Evolutionary conservation across 2,329 filamentous ascomycete genomes (phyloP).

Genomic region (Chalara sp.): DNA sequence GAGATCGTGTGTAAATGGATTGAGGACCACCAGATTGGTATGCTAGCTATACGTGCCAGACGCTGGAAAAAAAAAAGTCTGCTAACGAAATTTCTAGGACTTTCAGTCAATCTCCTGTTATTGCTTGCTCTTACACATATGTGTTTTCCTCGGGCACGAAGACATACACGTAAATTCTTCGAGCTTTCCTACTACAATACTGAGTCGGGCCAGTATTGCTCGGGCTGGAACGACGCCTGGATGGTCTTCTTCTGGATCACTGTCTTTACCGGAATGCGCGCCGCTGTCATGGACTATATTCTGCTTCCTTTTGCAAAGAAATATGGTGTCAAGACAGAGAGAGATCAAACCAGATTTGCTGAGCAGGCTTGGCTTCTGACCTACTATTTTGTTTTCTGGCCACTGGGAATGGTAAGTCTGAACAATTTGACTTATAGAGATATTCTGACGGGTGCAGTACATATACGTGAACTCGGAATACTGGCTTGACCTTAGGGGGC

Average conservation of each 20-base stretch:
- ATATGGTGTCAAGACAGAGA: constrained; percentile 67
- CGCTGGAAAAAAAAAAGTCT: neutral
- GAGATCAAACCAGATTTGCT: constrained; percentile 75
- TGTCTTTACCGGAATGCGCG: constrained; percentile 80
- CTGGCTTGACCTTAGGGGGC: constrained; percentile 66
- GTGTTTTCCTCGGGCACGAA: constrained; percentile 72
- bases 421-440: neutral
- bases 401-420: constrained; percentile 67
- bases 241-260: constrained; percentile 74
- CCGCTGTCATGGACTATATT: constrained; percentile 79
- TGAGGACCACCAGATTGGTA: constrained; percentile 76
- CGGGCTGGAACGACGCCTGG: constrained; percentile 73
- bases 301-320: constrained; percentile 69
- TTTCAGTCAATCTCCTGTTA: constrained; percentile 79
- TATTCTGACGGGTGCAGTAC: constrained; percentile 49
- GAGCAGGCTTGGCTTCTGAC: constrained; percentile 90
- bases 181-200: constrained; percentile 76
- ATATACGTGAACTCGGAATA: constrained; percentile 72
- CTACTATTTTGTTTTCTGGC: constrained; percentile 79
- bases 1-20: constrained; percentile 61
- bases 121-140: constrained; percentile 77
- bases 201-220: constrained; percentile 60
- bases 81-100: constrained; percentile 42
- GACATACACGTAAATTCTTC: constrained; percentile 82
- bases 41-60: constrained; percentile 18